Conservation (phyloP, 345 rosid genomes). For the Eucalyptus brandiana region DNA sequence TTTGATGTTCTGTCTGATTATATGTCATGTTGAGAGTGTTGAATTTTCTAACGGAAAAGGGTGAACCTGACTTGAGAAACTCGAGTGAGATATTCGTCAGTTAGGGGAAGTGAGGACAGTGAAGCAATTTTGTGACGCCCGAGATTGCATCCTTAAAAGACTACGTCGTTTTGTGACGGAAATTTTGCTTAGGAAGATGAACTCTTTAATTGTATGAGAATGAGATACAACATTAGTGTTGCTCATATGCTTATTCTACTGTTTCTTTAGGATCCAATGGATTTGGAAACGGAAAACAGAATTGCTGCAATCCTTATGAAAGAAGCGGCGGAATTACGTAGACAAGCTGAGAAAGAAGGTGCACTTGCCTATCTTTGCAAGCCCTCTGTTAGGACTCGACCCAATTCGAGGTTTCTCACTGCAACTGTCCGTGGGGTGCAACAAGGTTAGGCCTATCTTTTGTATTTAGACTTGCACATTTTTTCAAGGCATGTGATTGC, state of each 20-base stretch:
- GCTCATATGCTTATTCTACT: neutral
- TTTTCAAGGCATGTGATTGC: neutral
- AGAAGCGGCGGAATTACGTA: slow-evolving; percentile 88
- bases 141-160: neutral
- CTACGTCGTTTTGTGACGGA: neutral
- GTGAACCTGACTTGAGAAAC: neutral
- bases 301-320: slow-evolving; percentile 78
- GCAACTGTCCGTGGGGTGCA: slow-evolving; percentile 93
- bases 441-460: slow-evolving; percentile 36
- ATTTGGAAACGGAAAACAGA: slow-evolving; percentile 83
- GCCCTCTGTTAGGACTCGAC: slow-evolving; percentile 52
- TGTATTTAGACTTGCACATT: neutral
- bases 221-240: neutral
- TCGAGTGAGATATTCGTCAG: neutral
- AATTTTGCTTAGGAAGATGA: neutral
- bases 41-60: neutral
- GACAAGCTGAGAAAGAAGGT: slow-evolving; percentile 73
- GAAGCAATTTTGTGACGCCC: neutral
- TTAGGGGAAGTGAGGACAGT: neutral
- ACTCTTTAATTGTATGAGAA: neutral
- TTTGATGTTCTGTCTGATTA: neutral
- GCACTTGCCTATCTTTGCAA: slow-evolving; percentile 62
- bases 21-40: fast-evolving
- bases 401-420: slow-evolving; percentile 80
- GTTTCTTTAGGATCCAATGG: slow-evolving; percentile 27